Base-by-base conservation (phyloP, 441 rosid species). In the Mallotus repandus region DNA sequence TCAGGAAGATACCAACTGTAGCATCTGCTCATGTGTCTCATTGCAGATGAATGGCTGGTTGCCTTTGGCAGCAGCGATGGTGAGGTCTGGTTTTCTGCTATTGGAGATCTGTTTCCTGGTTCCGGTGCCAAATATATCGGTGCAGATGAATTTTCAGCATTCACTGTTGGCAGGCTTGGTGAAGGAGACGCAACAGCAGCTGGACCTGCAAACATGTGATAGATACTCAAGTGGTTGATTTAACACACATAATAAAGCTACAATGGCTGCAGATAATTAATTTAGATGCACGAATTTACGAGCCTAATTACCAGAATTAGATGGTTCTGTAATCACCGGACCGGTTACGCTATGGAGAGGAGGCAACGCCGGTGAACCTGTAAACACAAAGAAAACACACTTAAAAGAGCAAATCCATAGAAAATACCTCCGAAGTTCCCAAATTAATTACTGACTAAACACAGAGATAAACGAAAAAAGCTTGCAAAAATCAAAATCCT, bases 331-430 rank as follows among this genome's bases (percentile, higher is more conserved):
- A 41, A 57, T 72, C 80, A 70, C 64, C 19, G 77, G 45, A 48
- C 66, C 70, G 9, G 76, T 77, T 0, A 71, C 63, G 79, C 82
- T 76, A 46, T 69, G 83, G 35, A 87, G 85, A 46, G 93, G 92
- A 1, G 93, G 90, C 62, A 86, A 73, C 18, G 78, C 79, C 5
- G 88, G 81, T 63, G 85, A 75, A 29, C 65, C 88, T 89, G 84
- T 67, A 67, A 54, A 43, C 80, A 55, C 56, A 35, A 63, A 43
- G 52, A 80, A 13, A 29, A 58, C 25, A 45, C 69, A 14, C 7
- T 19, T 38, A 54, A 66, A 2, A 13, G 22, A 45, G 65, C 53
- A 4, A 45, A 5, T 29, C 25, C 19, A 11, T 52, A 15, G 29
- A 25, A 25, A 2, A 25, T 25, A 25, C 29, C 29, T 25, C 29